Conservation (phyloP, 2,329 filamentous ascomycete species). For the Trichoderma endophyticum region DNA sequence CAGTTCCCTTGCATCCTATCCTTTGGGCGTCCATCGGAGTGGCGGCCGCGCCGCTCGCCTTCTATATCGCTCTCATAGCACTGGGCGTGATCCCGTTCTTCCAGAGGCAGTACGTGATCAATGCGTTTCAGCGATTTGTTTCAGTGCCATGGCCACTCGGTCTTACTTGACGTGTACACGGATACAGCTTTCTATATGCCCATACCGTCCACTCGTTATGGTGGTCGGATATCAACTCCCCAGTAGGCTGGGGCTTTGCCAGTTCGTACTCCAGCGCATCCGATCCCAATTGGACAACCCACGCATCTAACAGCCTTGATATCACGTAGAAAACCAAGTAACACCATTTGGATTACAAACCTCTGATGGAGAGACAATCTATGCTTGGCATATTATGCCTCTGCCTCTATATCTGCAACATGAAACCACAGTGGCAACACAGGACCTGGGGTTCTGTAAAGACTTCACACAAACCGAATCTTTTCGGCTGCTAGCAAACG, state of each 20-base stretch:
- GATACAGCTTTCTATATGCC: constrained; percentile 71
- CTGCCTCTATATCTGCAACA: constrained; percentile 71
- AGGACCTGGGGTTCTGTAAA: constrained; percentile 46
- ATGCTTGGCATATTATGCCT: constrained; percentile 89
- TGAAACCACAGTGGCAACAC: constrained; percentile 57
- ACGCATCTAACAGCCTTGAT: neutral
- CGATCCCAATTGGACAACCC: no score
- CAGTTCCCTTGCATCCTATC: constrained; percentile 31
- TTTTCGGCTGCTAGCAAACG: constrained; percentile 60
- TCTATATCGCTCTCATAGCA: constrained; percentile 63
- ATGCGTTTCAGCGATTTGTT: neutral
- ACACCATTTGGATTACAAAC: constrained; percentile 78
- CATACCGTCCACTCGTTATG: constrained; percentile 72
- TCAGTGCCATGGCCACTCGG: neutral
- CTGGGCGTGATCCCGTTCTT: constrained; percentile 65
- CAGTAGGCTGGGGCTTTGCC: constrained; percentile 82
- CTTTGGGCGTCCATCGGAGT: constrained; percentile 23
- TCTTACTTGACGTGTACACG: constrained; percentile 17
- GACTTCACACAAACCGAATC: constrained; percentile 56
- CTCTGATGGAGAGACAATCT: constrained; percentile 71
- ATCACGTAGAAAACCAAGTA: constrained; percentile 70
- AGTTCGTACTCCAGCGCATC: constrained; percentile 46
- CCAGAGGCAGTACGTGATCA: constrained; percentile 69
- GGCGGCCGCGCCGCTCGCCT: constrained; percentile 2
- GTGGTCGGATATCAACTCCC: constrained; percentile 70